phyloP scores from a whole-genome alignment of 2,329 filamentous ascomycete genomes.

The Trichophaea hybrida region DNA sequence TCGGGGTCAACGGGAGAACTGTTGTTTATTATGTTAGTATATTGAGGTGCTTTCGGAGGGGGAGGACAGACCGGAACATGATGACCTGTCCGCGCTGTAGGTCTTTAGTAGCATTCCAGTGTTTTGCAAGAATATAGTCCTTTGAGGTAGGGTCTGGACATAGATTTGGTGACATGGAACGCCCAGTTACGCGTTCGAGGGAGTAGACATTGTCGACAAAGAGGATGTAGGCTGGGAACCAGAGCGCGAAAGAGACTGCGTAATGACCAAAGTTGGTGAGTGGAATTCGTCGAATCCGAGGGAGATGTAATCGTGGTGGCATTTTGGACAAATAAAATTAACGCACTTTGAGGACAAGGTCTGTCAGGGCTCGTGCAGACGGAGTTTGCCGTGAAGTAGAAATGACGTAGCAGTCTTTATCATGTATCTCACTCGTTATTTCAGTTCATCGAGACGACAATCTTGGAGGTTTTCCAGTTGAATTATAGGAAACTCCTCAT shows the following conservation, averaged over 20 bases:
- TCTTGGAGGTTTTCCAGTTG: too few species aligned
- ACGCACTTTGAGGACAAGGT: too few species aligned
- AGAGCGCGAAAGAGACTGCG: conserved; percentile 43
- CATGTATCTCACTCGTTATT: too few species aligned
- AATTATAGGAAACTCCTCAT: too few species aligned
- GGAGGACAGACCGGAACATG: conserved; percentile 44
- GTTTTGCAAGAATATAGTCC: conserved; percentile 46
- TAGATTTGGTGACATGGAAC: conserved; percentile 63
- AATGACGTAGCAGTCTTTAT: too few species aligned
- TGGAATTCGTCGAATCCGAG: conserved; percentile 1
- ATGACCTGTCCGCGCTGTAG: conserved; percentile 61
- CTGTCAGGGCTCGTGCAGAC: too few species aligned
- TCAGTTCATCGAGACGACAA: too few species aligned
- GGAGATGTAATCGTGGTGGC: background rate
- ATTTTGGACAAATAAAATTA: too few species aligned
- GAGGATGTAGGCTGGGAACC: conserved; percentile 48
- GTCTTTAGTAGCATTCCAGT: conserved; percentile 43
- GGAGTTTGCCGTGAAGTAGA: too few species aligned
- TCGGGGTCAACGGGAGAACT: conserved; percentile 61
- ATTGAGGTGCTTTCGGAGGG: background rate
- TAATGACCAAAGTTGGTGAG: conserved; percentile 1
- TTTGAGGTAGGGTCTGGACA: background rate
- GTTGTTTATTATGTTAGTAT: conserved; percentile 17
- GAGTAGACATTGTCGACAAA: conserved; percentile 49
- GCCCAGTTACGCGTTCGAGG: conserved; percentile 43